Evolutionary conservation across 441 rosid genomes (phyloP).

Genomic region (Populus trichocarpa): DNA sequence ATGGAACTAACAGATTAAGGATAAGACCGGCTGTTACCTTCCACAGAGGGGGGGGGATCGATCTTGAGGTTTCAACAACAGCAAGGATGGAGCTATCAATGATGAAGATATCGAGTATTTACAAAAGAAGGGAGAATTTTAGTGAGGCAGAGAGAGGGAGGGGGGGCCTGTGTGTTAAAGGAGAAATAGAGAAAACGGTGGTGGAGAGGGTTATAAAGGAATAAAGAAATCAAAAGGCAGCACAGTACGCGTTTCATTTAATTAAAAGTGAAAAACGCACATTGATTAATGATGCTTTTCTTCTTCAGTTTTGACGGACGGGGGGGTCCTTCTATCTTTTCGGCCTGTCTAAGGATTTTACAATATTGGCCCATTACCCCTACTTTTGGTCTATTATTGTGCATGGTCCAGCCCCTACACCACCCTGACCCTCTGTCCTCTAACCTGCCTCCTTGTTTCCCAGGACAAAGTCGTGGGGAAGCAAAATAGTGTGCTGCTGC

Average conservation of each 20-base stretch:
- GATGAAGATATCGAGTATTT: neutral
- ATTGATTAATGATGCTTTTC: neutral
- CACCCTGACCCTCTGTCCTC: too few relatives aligned
- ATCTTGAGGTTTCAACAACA: neutral
- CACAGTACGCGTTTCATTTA: conserved; percentile 17
- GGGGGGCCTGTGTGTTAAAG: conserved; percentile 18
- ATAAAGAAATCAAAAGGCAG: conserved; percentile 9
- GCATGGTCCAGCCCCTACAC: too few relatives aligned
- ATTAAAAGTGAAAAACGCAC: conserved; percentile 1
- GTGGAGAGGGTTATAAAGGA: conserved; percentile 27
- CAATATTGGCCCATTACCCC: neutral
- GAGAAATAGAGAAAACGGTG: conserved; percentile 8
- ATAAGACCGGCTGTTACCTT: conserved; percentile 16
- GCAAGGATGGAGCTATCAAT: neutral
- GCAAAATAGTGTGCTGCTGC: too few relatives aligned
- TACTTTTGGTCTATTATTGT: neutral
- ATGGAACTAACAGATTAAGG: neutral
- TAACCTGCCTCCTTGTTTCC: too few relatives aligned
- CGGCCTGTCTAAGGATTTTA: neutral
- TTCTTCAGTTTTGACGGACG: neutral
- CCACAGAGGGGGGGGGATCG: neutral
- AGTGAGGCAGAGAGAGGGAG: conserved; percentile 11
- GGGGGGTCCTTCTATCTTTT: neutral
- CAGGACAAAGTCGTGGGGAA: too few relatives aligned
- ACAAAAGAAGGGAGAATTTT: neutral